Conservation (phyloP, 164 flowering plant species). For the Protea cynaroides region DNA sequence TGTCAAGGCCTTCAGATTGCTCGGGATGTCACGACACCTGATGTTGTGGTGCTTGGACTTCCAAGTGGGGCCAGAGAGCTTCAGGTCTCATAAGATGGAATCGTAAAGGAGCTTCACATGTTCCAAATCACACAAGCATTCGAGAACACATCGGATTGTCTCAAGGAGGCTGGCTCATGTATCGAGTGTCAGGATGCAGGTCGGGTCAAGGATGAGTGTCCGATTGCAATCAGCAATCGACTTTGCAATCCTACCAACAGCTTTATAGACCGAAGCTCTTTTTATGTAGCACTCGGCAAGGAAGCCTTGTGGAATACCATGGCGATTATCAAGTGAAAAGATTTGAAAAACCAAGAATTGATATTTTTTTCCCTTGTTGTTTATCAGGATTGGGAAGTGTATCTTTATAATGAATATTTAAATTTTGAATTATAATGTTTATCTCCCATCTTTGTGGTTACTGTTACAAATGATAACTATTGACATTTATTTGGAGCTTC, state of each 20-base stretch:
- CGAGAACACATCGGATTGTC: constrained; percentile 64
- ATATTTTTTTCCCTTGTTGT: too few relatives aligned
- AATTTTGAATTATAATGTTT: too few relatives aligned
- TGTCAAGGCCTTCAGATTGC: constrained; percentile 47
- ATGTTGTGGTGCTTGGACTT: constrained; percentile 45
- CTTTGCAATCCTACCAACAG: constrained; percentile 75
- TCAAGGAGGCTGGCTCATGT: constrained; percentile 69
- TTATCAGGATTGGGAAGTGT: too few relatives aligned
- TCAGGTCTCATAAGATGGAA: constrained; percentile 55
- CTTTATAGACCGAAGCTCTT: constrained; percentile 59
- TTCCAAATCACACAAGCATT: constrained; percentile 81
- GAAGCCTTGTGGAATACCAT: constrained; percentile 81
- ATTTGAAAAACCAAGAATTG: too few relatives aligned
- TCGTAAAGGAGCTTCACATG: constrained; percentile 88
- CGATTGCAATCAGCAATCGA: constrained; percentile 81
- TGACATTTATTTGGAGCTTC: too few relatives aligned
- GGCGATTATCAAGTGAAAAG: constrained; percentile 57
- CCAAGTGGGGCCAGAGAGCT: constrained; percentile 31
- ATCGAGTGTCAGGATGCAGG: constrained; percentile 64
- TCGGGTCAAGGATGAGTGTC: constrained; percentile 69
- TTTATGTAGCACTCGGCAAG: constrained; percentile 82
- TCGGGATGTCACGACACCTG: constrained; percentile 61
- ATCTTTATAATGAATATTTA: too few relatives aligned
- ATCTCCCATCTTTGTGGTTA: too few relatives aligned
- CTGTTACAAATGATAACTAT: too few relatives aligned